Evolutionary conservation across 2,329 filamentous ascomycete species (phyloP), one percentile per base, ranked within the genome.

Genomic region (Uncinocarpus reesii): DNA sequence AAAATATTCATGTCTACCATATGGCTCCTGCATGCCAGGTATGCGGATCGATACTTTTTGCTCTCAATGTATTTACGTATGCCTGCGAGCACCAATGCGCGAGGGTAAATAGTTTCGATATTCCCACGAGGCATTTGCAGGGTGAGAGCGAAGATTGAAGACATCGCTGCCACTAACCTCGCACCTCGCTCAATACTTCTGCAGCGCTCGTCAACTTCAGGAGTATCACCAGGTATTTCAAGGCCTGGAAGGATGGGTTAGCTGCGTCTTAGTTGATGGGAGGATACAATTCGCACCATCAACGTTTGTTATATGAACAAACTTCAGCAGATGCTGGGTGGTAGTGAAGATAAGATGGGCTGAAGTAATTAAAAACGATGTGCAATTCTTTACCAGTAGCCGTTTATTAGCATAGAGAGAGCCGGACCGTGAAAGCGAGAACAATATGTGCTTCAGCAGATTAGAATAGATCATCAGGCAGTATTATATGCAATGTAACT

Each of bases 1-100:
- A 98, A 72, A 52, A 98, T 90, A 60, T 98, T 98, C 84, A 96
- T 89, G 60, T 98, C 92, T 0, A 98, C 92, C 56, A 93, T 80
- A 63, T 98, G 93, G 18, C 82, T 90, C 43, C 92, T 81, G 62
- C 92, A 96, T 53, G 87, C 83, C 18, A 84, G 72, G 62, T 95
- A 98, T 0, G 92, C 92, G 44, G 78, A 79, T 42, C 77, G 79
- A 60, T 95, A 98, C 58, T 92, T 80, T 62, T 84, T 85, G 26
- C 77, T 72, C 47, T 88, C 83, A 44, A 98, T 86, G 44, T 84
- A 79, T 42, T 79, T 78, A 41, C 92, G 79, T 48, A 98, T 93
- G 21, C 88, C 89, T 1, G 88, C 87, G 42, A 98, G 73, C 0
- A 98, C 90, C 68, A 98, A 82, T 11, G 90, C 90, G 51, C 92